A percentile compares a stretch with the other conserved stretches of the same genome.
phyloP scores from a whole-genome alignment of 306 rosid genomes.

The Acacia acuminata region DNA sequence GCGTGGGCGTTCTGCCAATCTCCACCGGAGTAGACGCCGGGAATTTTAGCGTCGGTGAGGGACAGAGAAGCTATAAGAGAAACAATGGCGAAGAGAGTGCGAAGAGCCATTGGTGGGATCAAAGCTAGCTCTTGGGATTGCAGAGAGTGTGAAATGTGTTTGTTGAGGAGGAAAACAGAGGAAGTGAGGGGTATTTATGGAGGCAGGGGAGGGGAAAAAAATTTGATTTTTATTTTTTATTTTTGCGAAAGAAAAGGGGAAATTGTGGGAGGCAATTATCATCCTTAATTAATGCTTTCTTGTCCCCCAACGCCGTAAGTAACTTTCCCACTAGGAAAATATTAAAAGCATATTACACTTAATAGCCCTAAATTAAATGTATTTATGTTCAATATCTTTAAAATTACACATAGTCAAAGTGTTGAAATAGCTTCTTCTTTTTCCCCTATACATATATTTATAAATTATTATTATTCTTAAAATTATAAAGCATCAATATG shows the following conservation, averaged over 20 bases:
- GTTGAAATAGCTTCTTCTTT: neutral
- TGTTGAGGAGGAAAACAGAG: conserved; percentile 26
- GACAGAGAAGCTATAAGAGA: conserved; percentile 31
- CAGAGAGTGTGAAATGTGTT: neutral
- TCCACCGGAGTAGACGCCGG: conserved; percentile 51
- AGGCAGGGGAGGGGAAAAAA: conserved; percentile 10
- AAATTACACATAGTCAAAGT: neutral
- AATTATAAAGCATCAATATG: neutral
- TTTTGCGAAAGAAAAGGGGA: neutral
- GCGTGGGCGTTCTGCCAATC: conserved; percentile 82
- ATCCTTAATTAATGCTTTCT: conserved; percentile 39
- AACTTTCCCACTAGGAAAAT: neutral
- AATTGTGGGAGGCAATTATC: conserved; percentile 22
- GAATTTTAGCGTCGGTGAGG: conserved; percentile 37
- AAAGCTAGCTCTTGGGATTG: neutral
- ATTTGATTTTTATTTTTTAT: neutral
- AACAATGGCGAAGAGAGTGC: conserved; percentile 25
- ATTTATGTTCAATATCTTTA: neutral
- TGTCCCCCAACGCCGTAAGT: neutral
- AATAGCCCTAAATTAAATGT: neutral
- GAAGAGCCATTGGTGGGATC: conserved; percentile 35
- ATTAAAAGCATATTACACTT: neutral
- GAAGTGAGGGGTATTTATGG: conserved; percentile 57
- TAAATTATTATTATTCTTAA: neutral
- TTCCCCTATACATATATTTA: neutral